Conservation (phyloP, 1,284 basidiomycete genomes). For the Somion occarium region DNA sequence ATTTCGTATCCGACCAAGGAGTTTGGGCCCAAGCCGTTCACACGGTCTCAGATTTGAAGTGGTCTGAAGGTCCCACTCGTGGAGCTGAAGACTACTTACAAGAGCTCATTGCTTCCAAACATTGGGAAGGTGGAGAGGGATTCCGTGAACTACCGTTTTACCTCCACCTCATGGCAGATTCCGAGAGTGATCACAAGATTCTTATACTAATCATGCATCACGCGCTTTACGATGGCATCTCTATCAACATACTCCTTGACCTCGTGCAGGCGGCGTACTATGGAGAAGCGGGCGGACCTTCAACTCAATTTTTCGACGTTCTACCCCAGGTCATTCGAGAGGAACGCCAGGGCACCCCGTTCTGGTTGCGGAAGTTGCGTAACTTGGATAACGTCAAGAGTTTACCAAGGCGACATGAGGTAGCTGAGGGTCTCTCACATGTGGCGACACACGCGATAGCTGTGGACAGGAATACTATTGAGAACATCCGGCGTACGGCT, state of each 20-base stretch:
- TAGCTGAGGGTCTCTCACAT: background rate
- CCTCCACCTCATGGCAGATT: slow-evolving; percentile 22
- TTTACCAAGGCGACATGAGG: slow-evolving; percentile 1
- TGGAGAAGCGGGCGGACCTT: slow-evolving; percentile 13
- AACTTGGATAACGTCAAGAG: slow-evolving; percentile 23
- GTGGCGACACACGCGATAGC: slow-evolving; percentile 1
- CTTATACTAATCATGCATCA: slow-evolving; percentile 45
- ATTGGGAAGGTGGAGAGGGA: slow-evolving; percentile 20
- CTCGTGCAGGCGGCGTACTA: slow-evolving; percentile 31
- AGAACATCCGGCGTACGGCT: slow-evolving; percentile 12
- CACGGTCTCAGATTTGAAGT: slow-evolving; percentile 29
- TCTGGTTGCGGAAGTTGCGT: slow-evolving; percentile 34
- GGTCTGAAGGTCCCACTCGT: slow-evolving; percentile 25
- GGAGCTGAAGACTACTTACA: slow-evolving; percentile 11
- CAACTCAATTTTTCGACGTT: slow-evolving; percentile 32
- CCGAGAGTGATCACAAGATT: slow-evolving; percentile 10
- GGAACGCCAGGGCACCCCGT: slow-evolving; percentile 35
- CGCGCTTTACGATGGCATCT: slow-evolving; percentile 47
- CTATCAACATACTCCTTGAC: slow-evolving; percentile 33
- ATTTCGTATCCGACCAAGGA: slow-evolving; percentile 34
- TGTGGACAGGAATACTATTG: background rate
- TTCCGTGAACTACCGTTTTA: slow-evolving; percentile 32
- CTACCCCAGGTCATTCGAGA: slow-evolving; percentile 31
- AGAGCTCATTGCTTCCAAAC: slow-evolving; percentile 17
- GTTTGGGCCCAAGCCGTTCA: slow-evolving; percentile 42